These are phyloP conservation scores for Cladosporium sp. DNA, from an alignment of 2,329 filamentous ascomycete species.

Conservation along the genomic window DNA sequence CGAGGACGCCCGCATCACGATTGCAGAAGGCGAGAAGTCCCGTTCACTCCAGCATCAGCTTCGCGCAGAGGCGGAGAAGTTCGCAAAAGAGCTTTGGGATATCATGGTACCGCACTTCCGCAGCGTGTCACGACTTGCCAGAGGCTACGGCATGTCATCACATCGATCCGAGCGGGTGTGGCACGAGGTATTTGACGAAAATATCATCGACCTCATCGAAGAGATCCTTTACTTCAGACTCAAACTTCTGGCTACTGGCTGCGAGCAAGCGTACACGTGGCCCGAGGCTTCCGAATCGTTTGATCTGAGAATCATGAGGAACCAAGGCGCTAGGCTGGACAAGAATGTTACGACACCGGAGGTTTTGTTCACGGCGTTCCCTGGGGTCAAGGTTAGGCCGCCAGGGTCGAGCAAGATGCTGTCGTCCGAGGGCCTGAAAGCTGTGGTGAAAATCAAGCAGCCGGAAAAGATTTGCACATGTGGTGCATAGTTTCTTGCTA, in stretches of 20 bases:
- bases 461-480: not conserved
- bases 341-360: not conserved
- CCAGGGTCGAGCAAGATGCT: not conserved
- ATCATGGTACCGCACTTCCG: not conserved
- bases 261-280: not conserved
- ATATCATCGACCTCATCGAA: not conserved
- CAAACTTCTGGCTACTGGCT: not conserved
- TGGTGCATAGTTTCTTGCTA: no score
- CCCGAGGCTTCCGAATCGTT: not conserved
- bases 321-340: not conserved
- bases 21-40: not conserved
- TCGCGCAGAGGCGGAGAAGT: not conserved
- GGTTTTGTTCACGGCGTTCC: not conserved
- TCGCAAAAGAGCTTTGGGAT: not conserved
- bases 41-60: not conserved
- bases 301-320: not conserved
- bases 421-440: not conserved
- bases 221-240: not conserved
- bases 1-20: not conserved
- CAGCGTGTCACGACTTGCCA: not conserved
- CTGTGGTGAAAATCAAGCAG: not conserved
- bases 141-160: not conserved
- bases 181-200: not conserved
- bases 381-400: not conserved
- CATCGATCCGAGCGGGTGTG: not conserved